These are phyloP conservation scores for Pseudozyma sp. DNA, from an alignment of 1,284 basidiomycete genomes.

Conservation along the genomic window DNA sequence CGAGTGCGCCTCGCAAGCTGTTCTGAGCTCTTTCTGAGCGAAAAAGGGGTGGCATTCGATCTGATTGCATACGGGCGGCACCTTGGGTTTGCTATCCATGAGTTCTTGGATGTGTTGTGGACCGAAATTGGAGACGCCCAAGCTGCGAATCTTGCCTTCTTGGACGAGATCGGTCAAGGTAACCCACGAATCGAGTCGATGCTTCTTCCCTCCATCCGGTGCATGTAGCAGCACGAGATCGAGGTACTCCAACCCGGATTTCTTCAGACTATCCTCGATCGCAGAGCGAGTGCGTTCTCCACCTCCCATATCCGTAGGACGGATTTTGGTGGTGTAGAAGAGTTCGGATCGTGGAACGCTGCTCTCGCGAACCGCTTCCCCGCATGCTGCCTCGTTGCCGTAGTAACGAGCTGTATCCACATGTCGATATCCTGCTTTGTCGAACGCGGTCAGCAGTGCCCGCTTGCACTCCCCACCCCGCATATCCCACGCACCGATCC, in stretches of 20 bases:
- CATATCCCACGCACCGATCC: conserved; percentile 55
- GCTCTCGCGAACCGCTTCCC: conserved; percentile 78
- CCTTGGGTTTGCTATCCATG: conserved; percentile 46
- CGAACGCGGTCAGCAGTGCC: conserved; percentile 39
- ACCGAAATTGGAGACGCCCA: conserved; percentile 74
- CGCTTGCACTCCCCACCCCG: conserved; percentile 26
- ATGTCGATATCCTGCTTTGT: conserved; percentile 70
- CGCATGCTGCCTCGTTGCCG: conserved; percentile 86
- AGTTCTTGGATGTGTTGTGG: conserved; percentile 50
- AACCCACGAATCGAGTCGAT: conserved; percentile 69
- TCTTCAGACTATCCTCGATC: conserved; percentile 77
- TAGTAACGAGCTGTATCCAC: conserved; percentile 58
- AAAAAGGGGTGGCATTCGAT: conserved; percentile 60
- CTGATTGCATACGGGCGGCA: conserved; percentile 58
- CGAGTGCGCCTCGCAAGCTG: conserved; percentile 77
- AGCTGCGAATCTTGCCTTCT: conserved; percentile 49
- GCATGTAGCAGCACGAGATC: conserved; percentile 60
- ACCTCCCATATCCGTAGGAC: conserved; percentile 69
- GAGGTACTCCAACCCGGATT: conserved; percentile 79
- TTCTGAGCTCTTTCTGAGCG: conserved; percentile 75
- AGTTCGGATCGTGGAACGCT: conserved; percentile 81
- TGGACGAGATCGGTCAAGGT: conserved; percentile 53
- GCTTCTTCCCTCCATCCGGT: conserved; percentile 45
- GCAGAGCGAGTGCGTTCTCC: conserved; percentile 23
- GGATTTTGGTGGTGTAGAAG: conserved; percentile 84